Evolutionary conservation across 768 basidiomycete genomes (phyloP).

Genomic region (Leccinum uliginosum): DNA sequence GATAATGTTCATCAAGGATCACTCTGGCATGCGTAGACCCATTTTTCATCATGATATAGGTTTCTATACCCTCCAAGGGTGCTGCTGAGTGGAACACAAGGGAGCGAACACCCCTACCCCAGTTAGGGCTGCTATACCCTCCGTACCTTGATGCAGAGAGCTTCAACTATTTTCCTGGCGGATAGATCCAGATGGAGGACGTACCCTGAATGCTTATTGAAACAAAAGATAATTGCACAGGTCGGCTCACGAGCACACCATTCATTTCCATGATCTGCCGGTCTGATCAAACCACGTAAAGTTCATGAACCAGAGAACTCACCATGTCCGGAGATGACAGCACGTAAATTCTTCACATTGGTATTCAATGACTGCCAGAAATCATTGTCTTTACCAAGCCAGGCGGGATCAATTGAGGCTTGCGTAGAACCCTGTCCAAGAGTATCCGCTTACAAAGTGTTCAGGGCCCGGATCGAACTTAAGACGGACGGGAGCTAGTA

Average conservation of each 20-base stretch:
- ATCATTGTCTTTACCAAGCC: conserved; percentile 44
- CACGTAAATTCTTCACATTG: conserved; percentile 62
- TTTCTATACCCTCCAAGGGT: conserved; percentile 45
- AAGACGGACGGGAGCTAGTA: background rate
- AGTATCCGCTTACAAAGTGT: conserved; percentile 41
- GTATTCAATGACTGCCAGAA: conserved; percentile 62
- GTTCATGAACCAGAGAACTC: conserved; percentile 2
- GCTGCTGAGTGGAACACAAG: conserved; percentile 50
- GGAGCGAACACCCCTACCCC: conserved; percentile 67
- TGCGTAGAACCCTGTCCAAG: conserved; percentile 60
- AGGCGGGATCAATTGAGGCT: conserved; percentile 37
- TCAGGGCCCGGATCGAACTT: background rate
- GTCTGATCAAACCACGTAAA: background rate
- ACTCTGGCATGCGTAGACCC: conserved; percentile 56
- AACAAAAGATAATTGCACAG: conserved; percentile 67
- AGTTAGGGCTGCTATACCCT: conserved; percentile 45
- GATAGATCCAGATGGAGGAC: background rate
- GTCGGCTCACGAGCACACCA: conserved; percentile 70
- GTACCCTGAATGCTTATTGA: conserved; percentile 71
- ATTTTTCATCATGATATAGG: conserved; percentile 62
- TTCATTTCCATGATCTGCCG: conserved; percentile 69
- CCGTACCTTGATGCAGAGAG: conserved; percentile 49
- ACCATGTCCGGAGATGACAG: conserved; percentile 72
- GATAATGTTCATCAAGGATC: conserved; percentile 41
- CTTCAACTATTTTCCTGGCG: background rate